Conservation (phyloP, 306 rosid genomes). For the Mucuna pruriens region DNA sequence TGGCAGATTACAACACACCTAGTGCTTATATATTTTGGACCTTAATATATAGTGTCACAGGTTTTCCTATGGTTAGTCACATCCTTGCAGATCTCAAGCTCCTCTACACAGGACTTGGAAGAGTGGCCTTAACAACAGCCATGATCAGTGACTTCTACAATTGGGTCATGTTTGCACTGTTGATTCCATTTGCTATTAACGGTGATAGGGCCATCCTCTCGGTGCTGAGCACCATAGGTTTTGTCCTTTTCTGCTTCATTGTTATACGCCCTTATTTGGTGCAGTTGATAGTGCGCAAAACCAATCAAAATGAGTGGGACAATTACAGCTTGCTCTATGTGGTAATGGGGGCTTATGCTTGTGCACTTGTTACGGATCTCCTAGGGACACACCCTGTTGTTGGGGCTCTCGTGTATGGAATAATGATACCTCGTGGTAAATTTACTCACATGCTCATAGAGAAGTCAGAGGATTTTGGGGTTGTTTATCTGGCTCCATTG, state of each 20-base stretch:
- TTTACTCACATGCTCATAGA: conserved; percentile 40
- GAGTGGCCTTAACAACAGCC: conserved; percentile 41
- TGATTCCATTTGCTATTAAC: conserved; percentile 32
- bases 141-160: conserved; percentile 44
- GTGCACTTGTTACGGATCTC: conserved; percentile 39
- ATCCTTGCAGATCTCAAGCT: conserved; percentile 54
- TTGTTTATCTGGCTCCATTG: conserved; percentile 41
- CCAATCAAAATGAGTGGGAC: conserved; percentile 34
- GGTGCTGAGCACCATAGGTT: neutral
- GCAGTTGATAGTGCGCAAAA: neutral
- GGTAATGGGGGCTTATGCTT: conserved; percentile 38
- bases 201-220: neutral
- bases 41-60: conserved; percentile 40
- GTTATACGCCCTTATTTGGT: conserved; percentile 36
- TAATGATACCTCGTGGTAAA: conserved; percentile 51
- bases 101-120: conserved; percentile 48
- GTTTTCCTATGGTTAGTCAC: conserved; percentile 49
- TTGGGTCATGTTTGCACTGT: conserved; percentile 45
- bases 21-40: conserved; percentile 44
- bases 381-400: conserved; percentile 50
- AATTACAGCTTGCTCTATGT: conserved; percentile 35
- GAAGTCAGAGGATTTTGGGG: conserved; percentile 42
- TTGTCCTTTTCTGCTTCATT: conserved; percentile 12
- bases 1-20: neutral
- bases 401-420: conserved; percentile 55